These are phyloP conservation scores for Ceratocystis harringtonii DNA, from an alignment of 2,329 filamentous ascomycete species.

Conservation along the genomic window DNA sequence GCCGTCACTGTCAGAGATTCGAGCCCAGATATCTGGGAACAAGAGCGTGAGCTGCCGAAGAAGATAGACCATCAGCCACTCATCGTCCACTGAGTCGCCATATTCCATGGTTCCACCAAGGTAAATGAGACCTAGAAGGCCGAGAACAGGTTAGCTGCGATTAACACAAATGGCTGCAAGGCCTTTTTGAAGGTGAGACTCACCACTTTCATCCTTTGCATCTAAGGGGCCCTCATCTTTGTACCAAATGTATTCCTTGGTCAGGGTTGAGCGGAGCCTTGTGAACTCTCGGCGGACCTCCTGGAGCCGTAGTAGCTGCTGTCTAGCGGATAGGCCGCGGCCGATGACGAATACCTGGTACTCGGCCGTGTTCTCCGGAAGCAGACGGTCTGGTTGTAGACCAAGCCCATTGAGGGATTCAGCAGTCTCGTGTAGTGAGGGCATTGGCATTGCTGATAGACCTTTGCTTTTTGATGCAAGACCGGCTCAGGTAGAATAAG, in stretches of 20 bases:
- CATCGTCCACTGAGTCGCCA: conserved; percentile 88
- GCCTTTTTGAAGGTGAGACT: conserved; percentile 18
- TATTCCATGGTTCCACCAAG: conserved; percentile 71
- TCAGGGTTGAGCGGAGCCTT: conserved; percentile 44
- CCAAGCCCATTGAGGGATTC: background rate
- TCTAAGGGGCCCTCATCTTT: conserved; percentile 64
- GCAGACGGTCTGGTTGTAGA: conserved; percentile 18
- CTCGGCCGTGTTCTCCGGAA: conserved; percentile 74
- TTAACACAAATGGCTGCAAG: background rate
- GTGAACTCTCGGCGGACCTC: conserved; percentile 53
- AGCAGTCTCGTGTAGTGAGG: background rate
- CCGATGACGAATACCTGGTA: conserved; percentile 66
- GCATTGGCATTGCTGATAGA: background rate
- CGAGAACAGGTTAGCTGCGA: background rate
- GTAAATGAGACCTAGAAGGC: conserved; percentile 35
- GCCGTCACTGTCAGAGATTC: conserved; percentile 74
- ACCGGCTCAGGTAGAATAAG: background rate
- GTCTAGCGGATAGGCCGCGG: conserved; percentile 35
- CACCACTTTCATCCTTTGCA: conserved; percentile 43
- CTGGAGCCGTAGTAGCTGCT: conserved; percentile 51
- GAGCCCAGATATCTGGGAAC: conserved; percentile 63
- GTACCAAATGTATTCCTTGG: conserved; percentile 93
- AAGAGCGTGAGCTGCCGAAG: conserved; percentile 64
- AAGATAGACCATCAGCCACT: conserved; percentile 91
- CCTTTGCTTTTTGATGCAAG: background rate